Evolutionary conservation across 305 asterid genomes (phyloP), one percentile per base, ranked within the genome.

Genomic region (Fraxinus ornus): DNA sequence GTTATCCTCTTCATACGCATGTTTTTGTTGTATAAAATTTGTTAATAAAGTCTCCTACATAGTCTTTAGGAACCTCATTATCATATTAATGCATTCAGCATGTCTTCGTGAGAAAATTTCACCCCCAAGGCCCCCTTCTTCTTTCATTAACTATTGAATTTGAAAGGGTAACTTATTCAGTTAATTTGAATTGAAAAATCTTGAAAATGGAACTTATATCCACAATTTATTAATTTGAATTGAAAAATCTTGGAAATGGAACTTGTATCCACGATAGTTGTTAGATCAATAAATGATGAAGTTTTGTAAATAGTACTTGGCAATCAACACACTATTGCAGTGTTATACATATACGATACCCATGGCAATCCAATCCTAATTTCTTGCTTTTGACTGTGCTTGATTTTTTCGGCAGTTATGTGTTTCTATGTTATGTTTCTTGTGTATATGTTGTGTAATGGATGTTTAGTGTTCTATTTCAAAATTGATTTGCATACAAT

Each of bases 1-100:
- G 92, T 85, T 80, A 35, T 32, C 19, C 74, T 66, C 19, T 19
- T 35, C 15, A 32, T 22, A 30, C 15, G 30, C n/a, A 21, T 55
- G 72, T 32, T 30, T 77, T 49, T 24, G 13, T 70, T 70, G 24
- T 30, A 15, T 70, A 15, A 70, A 70, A 70, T 15, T 70, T 70
- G 76, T 70, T 70, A 12, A 57, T 21, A 57, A n/a, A 52, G 68
- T 57, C 68, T 57, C 68, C 64, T 52, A 17, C 37, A 68, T 26
- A 5, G 19, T 68, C 9, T 68, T 68, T 64, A 3, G 73, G 73
- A 28, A 26, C 75, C n/a, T n/a, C 39, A 22, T 68, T 28, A 30
- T 68, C 37, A 68, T 21, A 28, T 68, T 24, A 4, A 5, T 68
- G 73, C 73, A 2, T 64, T 64, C 73, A 68, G 37, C 26, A 17